Evolutionary conservation across 345 rosid genomes (phyloP).

Genomic region (Arabis alpina): DNA sequence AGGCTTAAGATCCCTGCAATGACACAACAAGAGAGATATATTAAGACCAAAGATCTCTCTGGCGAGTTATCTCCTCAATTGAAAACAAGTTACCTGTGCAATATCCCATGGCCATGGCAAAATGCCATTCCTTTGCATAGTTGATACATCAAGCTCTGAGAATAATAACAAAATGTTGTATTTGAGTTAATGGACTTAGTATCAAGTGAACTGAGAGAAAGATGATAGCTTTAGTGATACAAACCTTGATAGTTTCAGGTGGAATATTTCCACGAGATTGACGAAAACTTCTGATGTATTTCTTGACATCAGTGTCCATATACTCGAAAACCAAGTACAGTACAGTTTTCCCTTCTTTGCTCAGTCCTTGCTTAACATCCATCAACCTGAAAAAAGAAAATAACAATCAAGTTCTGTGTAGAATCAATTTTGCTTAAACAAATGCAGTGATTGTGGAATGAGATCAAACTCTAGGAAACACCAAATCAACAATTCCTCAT

Average conservation of each 20-base stretch:
- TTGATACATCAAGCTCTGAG: conserved; percentile 95
- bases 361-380: conserved; percentile 93
- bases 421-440: background rate
- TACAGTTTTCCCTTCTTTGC: conserved; percentile 90
- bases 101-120: conserved; percentile 94
- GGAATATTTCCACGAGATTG: conserved; percentile 65
- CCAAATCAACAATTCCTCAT: too few species aligned
- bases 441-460: too few species aligned
- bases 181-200: background rate
- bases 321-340: conserved; percentile 90
- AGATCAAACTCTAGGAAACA: too few species aligned
- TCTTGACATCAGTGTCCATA: conserved; percentile 92
- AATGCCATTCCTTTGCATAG: conserved; percentile 93
- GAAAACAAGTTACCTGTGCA: conserved; percentile 66
- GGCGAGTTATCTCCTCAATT: too few species aligned
- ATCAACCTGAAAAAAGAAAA: conserved; percentile 54
- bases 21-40: conserved; percentile 4
- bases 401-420: conserved; percentile 1
- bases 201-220: background rate
- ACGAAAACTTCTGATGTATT: conserved; percentile 75
- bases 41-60: conserved; percentile 2
- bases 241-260: conserved; percentile 57
- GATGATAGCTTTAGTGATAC: background rate
- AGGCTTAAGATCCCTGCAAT: conserved; percentile 88
- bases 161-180: background rate